These are phyloP conservation scores for Paracoccidioides brasiliensis DNA, from an alignment of 2,329 filamentous ascomycete species.

Conservation along the genomic window DNA sequence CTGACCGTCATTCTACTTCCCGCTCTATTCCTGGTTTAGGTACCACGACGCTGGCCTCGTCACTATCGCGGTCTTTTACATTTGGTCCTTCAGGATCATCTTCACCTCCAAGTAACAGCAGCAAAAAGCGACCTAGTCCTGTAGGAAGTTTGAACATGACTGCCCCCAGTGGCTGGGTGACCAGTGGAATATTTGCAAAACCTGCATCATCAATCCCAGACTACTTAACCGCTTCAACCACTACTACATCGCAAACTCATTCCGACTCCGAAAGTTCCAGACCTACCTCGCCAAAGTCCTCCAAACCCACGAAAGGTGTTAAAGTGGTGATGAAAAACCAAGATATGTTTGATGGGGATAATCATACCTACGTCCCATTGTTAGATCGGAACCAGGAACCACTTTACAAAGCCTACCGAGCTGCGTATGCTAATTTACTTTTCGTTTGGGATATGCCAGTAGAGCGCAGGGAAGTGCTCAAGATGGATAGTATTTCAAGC, in stretches of 20 bases:
- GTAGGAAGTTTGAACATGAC: constrained; percentile 23
- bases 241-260: constrained; percentile 18
- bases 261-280: constrained; percentile 30
- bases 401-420: constrained; percentile 41
- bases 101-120: constrained; percentile 23
- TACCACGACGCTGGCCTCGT: constrained; percentile 31
- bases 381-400: constrained; percentile 37
- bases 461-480: constrained; percentile 45
- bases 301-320: constrained; percentile 20
- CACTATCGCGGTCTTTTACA: constrained; percentile 33
- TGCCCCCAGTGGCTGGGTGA: constrained; percentile 19
- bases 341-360: constrained; percentile 42
- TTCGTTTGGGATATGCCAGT: constrained; percentile 45
- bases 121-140: constrained; percentile 27
- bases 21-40: constrained; percentile 30
- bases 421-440: constrained; percentile 45
- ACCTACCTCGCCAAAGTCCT: constrained; percentile 17
- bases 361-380: constrained; percentile 33
- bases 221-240: constrained; percentile 19
- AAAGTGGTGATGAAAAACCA: constrained; percentile 44
- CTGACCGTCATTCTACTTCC: constrained; percentile 27
- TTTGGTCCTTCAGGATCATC: constrained; percentile 32
- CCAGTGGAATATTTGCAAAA: constrained; percentile 14
- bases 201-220: constrained; percentile 18
- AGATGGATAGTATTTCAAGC: constrained; percentile 36